These are phyloP conservation scores for Citrus mangshanensis DNA, from an alignment of 345 rosid species.

Conservation along the genomic window DNA sequence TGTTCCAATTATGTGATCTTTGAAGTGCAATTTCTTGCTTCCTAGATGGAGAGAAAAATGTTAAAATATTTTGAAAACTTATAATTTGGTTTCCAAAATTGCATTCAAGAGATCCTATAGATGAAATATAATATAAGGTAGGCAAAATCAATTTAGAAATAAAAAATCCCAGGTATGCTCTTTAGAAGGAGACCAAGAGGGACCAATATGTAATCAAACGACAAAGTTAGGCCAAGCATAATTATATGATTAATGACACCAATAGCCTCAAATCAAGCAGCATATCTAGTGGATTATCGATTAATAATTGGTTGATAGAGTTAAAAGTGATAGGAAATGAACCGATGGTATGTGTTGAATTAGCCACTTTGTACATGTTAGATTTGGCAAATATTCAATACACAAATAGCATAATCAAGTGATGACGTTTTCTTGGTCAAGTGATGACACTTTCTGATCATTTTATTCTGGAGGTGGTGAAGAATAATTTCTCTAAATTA, in stretches of 20 bases:
- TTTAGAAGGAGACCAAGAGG: conserved; percentile 19
- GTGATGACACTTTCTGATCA: background rate
- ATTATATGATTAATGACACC: conserved; percentile 9
- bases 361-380: background rate
- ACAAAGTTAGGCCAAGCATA: conserved; percentile 14
- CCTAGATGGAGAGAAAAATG: background rate
- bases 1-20: background rate
- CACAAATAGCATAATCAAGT: background rate
- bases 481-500: no score
- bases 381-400: background rate
- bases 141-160: background rate
- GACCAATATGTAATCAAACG: background rate
- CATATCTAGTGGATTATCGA: background rate
- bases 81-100: conserved; percentile 17
- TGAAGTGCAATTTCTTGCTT: conserved; percentile 13
- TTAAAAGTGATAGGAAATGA: background rate
- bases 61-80: background rate
- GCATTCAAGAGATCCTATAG: background rate
- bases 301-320: background rate
- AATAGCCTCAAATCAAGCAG: background rate
- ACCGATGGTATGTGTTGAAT: background rate
- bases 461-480: no score
- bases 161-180: conserved; percentile 1
- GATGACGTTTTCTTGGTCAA: background rate
- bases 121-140: conserved; percentile 5